Base-by-base conservation (phyloP, 164 flowering plant genomes). In the Saururus chinensis region DNA sequence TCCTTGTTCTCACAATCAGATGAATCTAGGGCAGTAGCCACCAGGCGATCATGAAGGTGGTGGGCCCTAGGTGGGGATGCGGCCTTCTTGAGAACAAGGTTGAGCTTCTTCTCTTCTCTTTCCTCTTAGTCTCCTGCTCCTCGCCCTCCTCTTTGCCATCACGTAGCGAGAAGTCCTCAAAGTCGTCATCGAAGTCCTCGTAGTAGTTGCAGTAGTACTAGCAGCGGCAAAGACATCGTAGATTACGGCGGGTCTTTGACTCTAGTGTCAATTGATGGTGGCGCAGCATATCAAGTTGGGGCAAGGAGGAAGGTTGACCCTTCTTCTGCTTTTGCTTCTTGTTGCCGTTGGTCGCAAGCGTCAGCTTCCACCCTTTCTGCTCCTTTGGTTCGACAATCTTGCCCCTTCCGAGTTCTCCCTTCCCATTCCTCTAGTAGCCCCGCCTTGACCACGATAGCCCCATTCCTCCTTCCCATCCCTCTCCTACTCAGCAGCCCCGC, bases 81-180 rank as follows among this genome's bases (percentile, higher is more conserved):
- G 79, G 49, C 49, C 35, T 23, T 17, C 19, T 55, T 86, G 26
- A 82, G 59, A n/a, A 85, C 77, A 9, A 79, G 74, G 76, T 81
- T 84, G 59, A 84, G 68, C 83, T 89, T 89, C 89, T 80, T 87
- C n/a, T n/a, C n/a, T n/a, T n/a, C 82, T 79, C 80, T 48, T 74
- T 75, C 73, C 77, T 70, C 42, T 62, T 64, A 64, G 72, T 71
- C 45, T 71, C 79, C 56, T 79, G 79, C 37, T 61, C 71, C 20
- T 64, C 68, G 2, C 60, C 68, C 10, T 73, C 76, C 14, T 17
- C 49, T 12, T 45, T 13, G 4, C 14, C 49, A 13, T 45, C 49
- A 4, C 14, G 13, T 13, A 9, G 14, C 49, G 49, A 13, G 5
- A 72, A 76, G 9, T 76, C 82, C 16, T 68, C 74, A 26, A 41